Conservation (phyloP, 306 rosid species). For the Dalbergia cochinchinensis region DNA sequence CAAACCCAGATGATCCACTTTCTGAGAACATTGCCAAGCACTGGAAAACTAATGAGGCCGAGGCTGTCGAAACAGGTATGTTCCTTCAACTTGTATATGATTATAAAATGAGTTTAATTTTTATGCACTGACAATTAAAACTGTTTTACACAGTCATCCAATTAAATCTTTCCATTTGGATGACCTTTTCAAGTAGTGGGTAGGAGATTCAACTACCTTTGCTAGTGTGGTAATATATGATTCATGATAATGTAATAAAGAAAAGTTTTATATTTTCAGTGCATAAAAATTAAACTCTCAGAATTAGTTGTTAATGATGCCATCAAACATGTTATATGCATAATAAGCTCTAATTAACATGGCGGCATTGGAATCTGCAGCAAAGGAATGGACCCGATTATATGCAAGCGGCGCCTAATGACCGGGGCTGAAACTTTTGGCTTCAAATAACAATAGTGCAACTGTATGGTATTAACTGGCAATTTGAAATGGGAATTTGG, state of each 20-base stretch:
- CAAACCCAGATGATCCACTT: conserved; percentile 97
- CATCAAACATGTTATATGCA: conserved; percentile 16
- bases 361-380: conserved; percentile 53
- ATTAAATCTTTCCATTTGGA: too few relatives aligned
- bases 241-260: too few relatives aligned
- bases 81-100: not conserved
- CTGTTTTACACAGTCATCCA: too few relatives aligned
- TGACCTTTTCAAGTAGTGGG: too few relatives aligned
- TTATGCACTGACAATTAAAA: too few relatives aligned
- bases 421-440: conserved; percentile 48
- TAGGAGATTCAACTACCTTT: too few relatives aligned
- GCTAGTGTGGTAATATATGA: too few relatives aligned
- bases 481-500: conserved; percentile 63
- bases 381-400: conserved; percentile 91
- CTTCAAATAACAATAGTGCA: conserved; percentile 60
- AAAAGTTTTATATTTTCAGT: too few relatives aligned
- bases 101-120: too few relatives aligned
- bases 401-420: conserved; percentile 84
- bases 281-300: too few relatives aligned
- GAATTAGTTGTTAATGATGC: not conserved
- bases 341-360: not conserved
- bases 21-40: conserved; percentile 98
- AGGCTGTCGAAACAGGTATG: conserved; percentile 97
- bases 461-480: conserved; percentile 64
- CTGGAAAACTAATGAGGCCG: conserved; percentile 90